Percentiles rank a stretch among this genome's conserved stretches.
These are phyloP conservation scores for Myxozyma geophila DNA, from an alignment of 805 yeast genomes.

Conservation along the genomic window DNA sequence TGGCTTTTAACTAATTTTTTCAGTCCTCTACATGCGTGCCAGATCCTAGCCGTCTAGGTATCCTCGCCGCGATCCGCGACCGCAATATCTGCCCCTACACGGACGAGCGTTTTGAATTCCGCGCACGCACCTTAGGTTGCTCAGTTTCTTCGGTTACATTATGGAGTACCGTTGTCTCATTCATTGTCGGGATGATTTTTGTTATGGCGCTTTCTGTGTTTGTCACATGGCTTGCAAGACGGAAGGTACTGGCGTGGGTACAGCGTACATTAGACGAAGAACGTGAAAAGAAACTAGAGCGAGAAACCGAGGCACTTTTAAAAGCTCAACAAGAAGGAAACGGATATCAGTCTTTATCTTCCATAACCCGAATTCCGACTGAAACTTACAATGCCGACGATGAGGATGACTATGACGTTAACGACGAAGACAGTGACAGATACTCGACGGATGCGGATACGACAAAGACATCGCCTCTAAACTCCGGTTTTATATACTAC, in stretches of 20 bases:
- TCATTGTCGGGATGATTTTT: slow-evolving; percentile 15
- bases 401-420: slow-evolving; percentile 5
- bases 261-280: slow-evolving; percentile 12
- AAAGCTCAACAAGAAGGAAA: not conserved
- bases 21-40: slow-evolving; percentile 30
- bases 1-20: not conserved
- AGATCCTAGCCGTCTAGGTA: slow-evolving; percentile 26
- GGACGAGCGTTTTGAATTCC: slow-evolving; percentile 27
- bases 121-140: slow-evolving; percentile 29
- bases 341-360: slow-evolving; percentile 11
- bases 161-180: slow-evolving; percentile 26
- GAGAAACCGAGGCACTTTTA: slow-evolving; percentile 7
- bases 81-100: slow-evolving; percentile 23
- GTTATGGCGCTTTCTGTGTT: not conserved
- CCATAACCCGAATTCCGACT: slow-evolving; percentile 7
- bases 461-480: not conserved
- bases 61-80: slow-evolving; percentile 25
- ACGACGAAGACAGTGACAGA: slow-evolving; percentile 10
- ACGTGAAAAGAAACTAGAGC: slow-evolving; percentile 2
- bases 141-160: slow-evolving; percentile 24
- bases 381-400: slow-evolving; percentile 14
- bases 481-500: slow-evolving; percentile 13
- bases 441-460: not conserved
- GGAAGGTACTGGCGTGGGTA: slow-evolving; percentile 13
- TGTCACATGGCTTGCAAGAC: slow-evolving; percentile 18